Base-by-base conservation (phyloP, 495 filamentous ascomycete species). In the Aspergillus asperescens region DNA sequence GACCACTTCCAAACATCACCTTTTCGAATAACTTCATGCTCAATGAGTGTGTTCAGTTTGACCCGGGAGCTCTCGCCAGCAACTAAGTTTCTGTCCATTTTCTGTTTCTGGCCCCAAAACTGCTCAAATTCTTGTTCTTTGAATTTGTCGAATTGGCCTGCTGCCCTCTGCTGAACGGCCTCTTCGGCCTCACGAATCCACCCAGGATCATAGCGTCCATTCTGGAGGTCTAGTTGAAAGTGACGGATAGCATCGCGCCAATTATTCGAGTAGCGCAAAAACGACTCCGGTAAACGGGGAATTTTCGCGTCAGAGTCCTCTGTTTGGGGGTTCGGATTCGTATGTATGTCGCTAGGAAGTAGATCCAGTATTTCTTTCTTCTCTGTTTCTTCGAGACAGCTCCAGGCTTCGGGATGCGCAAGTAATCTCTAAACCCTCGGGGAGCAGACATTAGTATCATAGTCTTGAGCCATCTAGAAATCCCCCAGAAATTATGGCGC, bases 61-160 rank as follows among this genome's bases (percentile, higher is more conserved):
- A 83, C 65, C 13, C 67, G 66, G 10, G 72, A 65, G 45, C 73
- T 70, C 55, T 82, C 69, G 19, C 79, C 81, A 19, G 77, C 73
- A 35, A 59, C 20, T n/a, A 69, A 52, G 10, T 35, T 47, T 19
- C 49, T 62, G 24, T 62, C 60, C 19, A 73, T 54, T 48, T 70
- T 78, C 62, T 83, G 77, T 46, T 84, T 81, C 49, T 86, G 77
- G 0, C 79, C 83, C 87, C 87, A 95, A 50, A 81, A 84, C 28
- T 78, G 65, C 66, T 89, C 81, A 29, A 82, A 86, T 32, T 85
- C 75, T 4, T 71, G 56, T 42, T 82, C 79, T 61, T 89, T 83
- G 63, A 80, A 87, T 6, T 77, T 67, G 54, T 92, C 82, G 57
- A 86, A 92, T 16, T 78, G 70, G n/a, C 89, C 88, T 2, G 73